A percentile compares a stretch with the other conserved stretches of the same genome.
These are phyloP conservation scores for Tetrahymena thermophila DNA, from an alignment of 73 alveolate species.

Conservation along the genomic window DNA sequence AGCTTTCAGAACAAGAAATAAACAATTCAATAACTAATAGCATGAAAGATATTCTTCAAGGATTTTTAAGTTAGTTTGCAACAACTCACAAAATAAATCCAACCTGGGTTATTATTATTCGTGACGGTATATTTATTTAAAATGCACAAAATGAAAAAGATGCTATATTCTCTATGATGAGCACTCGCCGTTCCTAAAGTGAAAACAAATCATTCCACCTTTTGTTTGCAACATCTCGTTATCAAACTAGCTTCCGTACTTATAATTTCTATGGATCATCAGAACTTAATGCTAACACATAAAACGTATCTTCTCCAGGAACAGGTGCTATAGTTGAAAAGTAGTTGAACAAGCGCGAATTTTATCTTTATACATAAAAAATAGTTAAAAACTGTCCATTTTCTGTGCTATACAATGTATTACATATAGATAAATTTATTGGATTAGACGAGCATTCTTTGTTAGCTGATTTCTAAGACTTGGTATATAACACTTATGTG, in stretches of 20 bases:
- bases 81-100: neutral
- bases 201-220: neutral
- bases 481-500: neutral
- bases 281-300: neutral
- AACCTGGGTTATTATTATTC: neutral
- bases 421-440: neutral
- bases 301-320: neutral
- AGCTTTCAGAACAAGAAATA: neutral
- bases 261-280: neutral
- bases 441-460: neutral
- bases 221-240: neutral
- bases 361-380: neutral
- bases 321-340: neutral
- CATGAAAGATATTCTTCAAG: neutral
- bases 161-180: neutral
- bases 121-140: neutral
- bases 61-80: neutral
- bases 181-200: neutral
- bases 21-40: neutral
- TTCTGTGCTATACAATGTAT: neutral
- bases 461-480: neutral
- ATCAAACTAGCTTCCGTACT: neutral
- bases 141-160: neutral
- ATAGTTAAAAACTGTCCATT: neutral
- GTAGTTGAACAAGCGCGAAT: neutral